These are phyloP conservation scores for Thalassiosira exigua DNA, from an alignment of 352 stramenopile genomes.

Conservation along the genomic window DNA sequence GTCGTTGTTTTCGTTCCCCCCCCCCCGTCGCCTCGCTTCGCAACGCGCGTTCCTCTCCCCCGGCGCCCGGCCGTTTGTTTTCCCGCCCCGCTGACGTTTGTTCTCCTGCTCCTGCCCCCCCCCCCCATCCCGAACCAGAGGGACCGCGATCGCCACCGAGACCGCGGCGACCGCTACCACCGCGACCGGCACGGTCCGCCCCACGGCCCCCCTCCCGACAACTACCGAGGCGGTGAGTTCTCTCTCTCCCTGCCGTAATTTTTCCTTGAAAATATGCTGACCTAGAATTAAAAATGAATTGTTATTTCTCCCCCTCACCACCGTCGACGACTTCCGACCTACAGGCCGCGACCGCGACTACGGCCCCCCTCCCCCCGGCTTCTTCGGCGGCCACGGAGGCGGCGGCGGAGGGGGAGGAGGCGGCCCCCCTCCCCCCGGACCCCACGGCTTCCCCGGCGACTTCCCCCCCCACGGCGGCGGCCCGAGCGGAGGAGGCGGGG, in stretches of 20 bases:
- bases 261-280: slow-evolving; percentile 4
- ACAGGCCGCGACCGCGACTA: slow-evolving; percentile 35
- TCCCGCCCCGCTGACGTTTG: neutral
- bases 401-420: neutral
- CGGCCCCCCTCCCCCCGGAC: slow-evolving; percentile 6
- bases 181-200: slow-evolving; percentile 31
- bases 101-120: neutral
- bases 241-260: slow-evolving; percentile 2
- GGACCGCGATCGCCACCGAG: slow-evolving; percentile 44
- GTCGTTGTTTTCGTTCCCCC: neutral
- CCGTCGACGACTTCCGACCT: slow-evolving; percentile 4
- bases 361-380: slow-evolving; percentile 46
- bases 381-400: slow-evolving; percentile 20
- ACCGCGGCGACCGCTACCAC: slow-evolving; percentile 23
- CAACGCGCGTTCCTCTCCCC: neutral
- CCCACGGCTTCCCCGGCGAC: slow-evolving; percentile 4
- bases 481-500: slow-evolving; percentile 28
- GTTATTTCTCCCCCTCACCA: slow-evolving; percentile 1
- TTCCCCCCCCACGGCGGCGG: slow-evolving; percentile 25
- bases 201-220: slow-evolving; percentile 43
- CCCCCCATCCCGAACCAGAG: slow-evolving; percentile 13
- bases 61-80: neutral
- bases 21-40: slow-evolving; percentile 5
- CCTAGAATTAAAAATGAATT: slow-evolving; percentile 1
- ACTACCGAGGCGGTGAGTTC: slow-evolving; percentile 30